Evolutionary conservation across 2,329 filamentous ascomycete genomes (phyloP).

Genomic region (Diaporthe batatas): DNA sequence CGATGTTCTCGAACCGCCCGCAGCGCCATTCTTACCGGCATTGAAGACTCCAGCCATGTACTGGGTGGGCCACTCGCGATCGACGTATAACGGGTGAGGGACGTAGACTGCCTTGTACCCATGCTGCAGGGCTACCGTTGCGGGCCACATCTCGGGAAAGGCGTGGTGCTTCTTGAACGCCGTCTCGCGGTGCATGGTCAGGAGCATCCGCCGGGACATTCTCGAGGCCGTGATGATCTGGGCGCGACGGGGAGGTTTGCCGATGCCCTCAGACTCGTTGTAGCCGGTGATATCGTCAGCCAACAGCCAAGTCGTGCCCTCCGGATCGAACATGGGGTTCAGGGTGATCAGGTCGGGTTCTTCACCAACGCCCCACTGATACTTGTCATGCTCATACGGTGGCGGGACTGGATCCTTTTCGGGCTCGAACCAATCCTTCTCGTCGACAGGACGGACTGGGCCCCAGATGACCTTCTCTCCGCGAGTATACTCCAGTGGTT

Average conservation of each 20-base stretch:
- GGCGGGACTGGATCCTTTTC: slow-evolving; percentile 82
- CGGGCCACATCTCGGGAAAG: slow-evolving; percentile 97
- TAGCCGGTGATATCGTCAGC: slow-evolving; percentile 88
- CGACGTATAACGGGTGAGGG: slow-evolving; percentile 89
- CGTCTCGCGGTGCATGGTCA: slow-evolving; percentile 93
- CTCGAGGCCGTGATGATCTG: slow-evolving; percentile 91
- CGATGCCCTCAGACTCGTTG: slow-evolving; percentile 71
- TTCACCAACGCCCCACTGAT: slow-evolving; percentile 89
- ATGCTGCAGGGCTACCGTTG: slow-evolving; percentile 88
- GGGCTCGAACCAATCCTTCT: slow-evolving; percentile 78
- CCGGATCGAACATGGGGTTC: slow-evolving; percentile 91
- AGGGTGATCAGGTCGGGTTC: slow-evolving; percentile 93
- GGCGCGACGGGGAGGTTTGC: slow-evolving; percentile 79
- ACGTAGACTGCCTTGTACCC: slow-evolving; percentile 93
- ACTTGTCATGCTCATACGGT: slow-evolving; percentile 82
- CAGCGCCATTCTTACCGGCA: slow-evolving; percentile 79
- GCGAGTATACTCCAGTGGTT: slow-evolving; percentile 52
- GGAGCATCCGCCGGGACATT: slow-evolving; percentile 82
- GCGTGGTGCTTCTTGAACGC: slow-evolving; percentile 87
- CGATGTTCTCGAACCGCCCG: slow-evolving; percentile 78
- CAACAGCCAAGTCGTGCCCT: slow-evolving; percentile 87
- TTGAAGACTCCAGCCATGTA: slow-evolving; percentile 87
- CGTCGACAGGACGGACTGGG: slow-evolving; percentile 76
- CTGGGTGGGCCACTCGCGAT: slow-evolving; percentile 85
- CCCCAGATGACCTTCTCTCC: slow-evolving; percentile 84